Evolutionary conservation across 2,329 filamentous ascomycete species (phyloP), one percentile per base, ranked within the genome.

Genomic region (Colletotrichum sublineola): DNA sequence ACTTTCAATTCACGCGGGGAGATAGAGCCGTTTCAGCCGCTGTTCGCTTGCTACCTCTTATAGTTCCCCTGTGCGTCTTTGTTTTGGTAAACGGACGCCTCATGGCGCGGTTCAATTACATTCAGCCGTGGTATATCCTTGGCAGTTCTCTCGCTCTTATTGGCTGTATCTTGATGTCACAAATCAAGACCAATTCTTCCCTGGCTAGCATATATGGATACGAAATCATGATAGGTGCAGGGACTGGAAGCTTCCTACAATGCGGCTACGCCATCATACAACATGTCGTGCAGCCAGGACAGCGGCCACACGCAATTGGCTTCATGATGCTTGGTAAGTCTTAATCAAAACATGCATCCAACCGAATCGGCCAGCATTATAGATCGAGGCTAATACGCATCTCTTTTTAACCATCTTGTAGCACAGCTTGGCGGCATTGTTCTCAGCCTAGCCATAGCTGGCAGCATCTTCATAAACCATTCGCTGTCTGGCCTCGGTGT

Each of bases 1-100:
- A 81, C 76, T 88, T 88, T 75, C 83, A 86, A 73, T 88, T 87
- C 75, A 80, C 80, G 0, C 77, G 78, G 1, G 81, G 81, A 6
- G 85, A 86, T 53, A 77, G 73, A 0, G 78, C 84, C 0, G 73
- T 86, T 1, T 70, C 81, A 20, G 80, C 84, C 14, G 83, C 77
- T 1, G 79, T 84, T 0, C 77, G 81, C 15, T 75, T 86, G 0
- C 75, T 86, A 11, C 84, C 85, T 1, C 79, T 84, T 55, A 81
- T 86, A 48, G 33, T 83, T 3, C 63, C 82, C 9, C 79, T 82
- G 20, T 70, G 44, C 44, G 44, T 80, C 46, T 75, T 77, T 55
- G 77, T 80, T 40, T 76, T 85, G 63, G 33, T 80, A 11, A 81
- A 81, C 66, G 84, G 84, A 20, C 74, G 63, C 20, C 55, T 81